Conservation (phyloP, 441 rosid genomes). For the Adansonia gregorii region DNA sequence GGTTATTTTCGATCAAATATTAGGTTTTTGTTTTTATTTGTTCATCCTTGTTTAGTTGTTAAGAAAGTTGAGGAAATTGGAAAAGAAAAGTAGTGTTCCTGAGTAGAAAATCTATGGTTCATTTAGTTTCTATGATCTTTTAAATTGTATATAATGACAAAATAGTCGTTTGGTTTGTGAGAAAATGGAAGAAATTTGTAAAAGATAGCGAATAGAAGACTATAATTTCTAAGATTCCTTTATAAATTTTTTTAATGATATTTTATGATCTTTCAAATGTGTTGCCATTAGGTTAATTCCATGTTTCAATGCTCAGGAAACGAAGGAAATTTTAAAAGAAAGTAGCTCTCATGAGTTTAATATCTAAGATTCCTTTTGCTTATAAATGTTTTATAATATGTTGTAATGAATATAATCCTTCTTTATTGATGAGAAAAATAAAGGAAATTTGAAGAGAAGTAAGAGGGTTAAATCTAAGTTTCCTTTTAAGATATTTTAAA, state of each 20-base stretch:
- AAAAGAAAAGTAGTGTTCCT: neutral
- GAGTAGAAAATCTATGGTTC: neutral
- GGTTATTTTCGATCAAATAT: neutral
- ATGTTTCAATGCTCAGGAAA: neutral
- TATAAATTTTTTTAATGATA: neutral
- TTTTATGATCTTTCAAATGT: neutral
- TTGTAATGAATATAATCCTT: neutral
- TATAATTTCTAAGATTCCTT: neutral
- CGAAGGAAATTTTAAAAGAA: neutral
- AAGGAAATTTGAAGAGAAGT: neutral
- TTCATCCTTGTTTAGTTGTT: neutral
- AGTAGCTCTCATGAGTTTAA: neutral
- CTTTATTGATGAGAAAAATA: neutral
- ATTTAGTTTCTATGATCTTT: slow-evolving; percentile 1
- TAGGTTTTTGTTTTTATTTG: neutral
- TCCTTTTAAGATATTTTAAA: neutral
- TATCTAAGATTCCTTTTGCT: neutral
- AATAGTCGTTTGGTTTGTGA: neutral
- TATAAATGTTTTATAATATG: neutral
- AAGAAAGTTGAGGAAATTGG: neutral
- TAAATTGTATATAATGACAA: neutral
- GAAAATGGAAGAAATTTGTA: neutral
- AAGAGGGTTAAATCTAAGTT: neutral
- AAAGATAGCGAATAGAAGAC: neutral
- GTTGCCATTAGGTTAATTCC: neutral